Conservation (phyloP, 345 rosid species). For the Pseudoturritis turrita region DNA sequence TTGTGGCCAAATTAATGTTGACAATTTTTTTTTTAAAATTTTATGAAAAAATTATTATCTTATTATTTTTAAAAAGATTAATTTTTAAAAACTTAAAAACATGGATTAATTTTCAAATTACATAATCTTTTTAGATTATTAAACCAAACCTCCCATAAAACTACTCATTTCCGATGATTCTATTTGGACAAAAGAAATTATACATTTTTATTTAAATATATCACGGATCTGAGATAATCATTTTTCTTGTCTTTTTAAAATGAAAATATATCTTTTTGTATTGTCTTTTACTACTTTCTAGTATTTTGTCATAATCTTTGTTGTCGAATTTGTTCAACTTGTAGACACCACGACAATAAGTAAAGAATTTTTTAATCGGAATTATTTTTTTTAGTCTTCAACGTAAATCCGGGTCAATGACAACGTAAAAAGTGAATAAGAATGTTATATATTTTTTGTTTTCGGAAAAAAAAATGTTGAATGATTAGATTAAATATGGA, state of each 20-base stretch:
- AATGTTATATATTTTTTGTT: background rate
- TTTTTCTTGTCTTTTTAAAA: background rate
- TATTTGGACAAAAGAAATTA: no score
- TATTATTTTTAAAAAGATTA: no score
- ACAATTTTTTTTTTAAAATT: no score
- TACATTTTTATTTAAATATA: background rate
- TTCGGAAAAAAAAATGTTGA: background rate
- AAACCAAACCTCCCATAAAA: no score
- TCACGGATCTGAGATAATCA: background rate
- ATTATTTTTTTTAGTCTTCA: background rate
- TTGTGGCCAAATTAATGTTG: no score
- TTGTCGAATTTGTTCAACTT: background rate
- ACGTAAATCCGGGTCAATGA: background rate
- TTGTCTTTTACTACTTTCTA: background rate
- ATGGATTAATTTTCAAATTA: no score
- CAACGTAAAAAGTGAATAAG: background rate
- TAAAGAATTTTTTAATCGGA: background rate
- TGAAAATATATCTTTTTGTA: background rate
- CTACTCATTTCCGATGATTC: background rate
- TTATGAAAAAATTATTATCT: no score
- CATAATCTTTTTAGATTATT: no score
- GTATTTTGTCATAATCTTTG: background rate
- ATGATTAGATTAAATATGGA: background rate
- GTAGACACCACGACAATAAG: background rate
- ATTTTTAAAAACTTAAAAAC: no score